Base-by-base conservation (phyloP, 495 filamentous ascomycete species). In the Podospora comata region DNA sequence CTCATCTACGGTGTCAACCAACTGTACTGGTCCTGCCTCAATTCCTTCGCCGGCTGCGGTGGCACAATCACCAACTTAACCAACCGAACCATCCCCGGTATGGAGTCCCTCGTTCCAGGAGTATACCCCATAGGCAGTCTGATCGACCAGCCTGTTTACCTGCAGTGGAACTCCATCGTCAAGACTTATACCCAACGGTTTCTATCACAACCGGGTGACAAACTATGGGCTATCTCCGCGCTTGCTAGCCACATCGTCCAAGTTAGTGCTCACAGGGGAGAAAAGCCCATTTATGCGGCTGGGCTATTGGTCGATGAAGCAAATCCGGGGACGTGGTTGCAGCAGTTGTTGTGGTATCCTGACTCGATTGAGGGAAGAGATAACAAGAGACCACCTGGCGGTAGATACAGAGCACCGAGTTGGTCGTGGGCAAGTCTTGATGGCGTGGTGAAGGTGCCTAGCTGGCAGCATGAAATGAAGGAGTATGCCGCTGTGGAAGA, bases 21-120 rank as follows among this genome's bases (percentile, higher is more conserved):
- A 27, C 26, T 66, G 0, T 16, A 44, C 28, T 68, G 67, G 67
- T 68, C 67, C 5, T 68, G 67, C 15, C 28, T 70, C 39, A 67
- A 67, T 32, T 67, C 65, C 16, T 60, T 67, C 27, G 65, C 28
- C 3, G 57, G 65, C 56, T 61, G 56, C 28, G 65, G 65, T 23
- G 65, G 65, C 7, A 26, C 20, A 32, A 67, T 54, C 9, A 27
- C 28, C 7, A 16, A 4, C 9, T 26, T 67, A 6, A 53, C 32
- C 16, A 18, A 67, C 15, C 9, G 39, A 48, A 16, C 15, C 39
- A 16, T 48, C 9, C 39, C 39, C 9, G 39, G 39, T 3, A 7
- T 27, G 0, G 56, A 67, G 32, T 67, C 57, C 7, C 54, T 67
- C 19, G 65, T 67, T 1, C 56, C 39, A 13, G 65, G 57, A 2